These are phyloP conservation scores for Tetracentron sinense DNA, from an alignment of 164 flowering plant genomes.

Conservation along the genomic window DNA sequence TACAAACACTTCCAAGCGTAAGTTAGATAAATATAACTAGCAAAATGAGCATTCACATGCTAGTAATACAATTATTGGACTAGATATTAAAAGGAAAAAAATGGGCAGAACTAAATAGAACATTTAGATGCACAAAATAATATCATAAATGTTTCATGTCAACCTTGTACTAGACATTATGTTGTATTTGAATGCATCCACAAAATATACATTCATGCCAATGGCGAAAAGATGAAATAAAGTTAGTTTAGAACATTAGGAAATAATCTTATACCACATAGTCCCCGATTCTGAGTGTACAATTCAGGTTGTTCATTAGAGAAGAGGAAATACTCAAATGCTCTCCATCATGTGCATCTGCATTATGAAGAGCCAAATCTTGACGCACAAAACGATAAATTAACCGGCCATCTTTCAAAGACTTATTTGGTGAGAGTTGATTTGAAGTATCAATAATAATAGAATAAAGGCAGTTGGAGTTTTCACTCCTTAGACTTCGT, in stretches of 20 bases:
- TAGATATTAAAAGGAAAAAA: no score
- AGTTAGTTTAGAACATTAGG: constrained; percentile 5
- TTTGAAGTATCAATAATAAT: constrained; percentile 65
- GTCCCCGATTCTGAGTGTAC: constrained; percentile 69
- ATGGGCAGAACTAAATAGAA: no score
- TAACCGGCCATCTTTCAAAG: constrained; percentile 42
- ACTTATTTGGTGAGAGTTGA: constrained; percentile 27
- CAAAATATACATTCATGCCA: neutral
- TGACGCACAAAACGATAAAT: constrained; percentile 63
- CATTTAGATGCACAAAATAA: no score
- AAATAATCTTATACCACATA: constrained; percentile 61
- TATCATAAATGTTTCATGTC: no score
- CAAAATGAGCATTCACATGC: no score
- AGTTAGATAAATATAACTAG: no score
- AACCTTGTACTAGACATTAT: no score
- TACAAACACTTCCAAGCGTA: no score
- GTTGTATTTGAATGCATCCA: no score
- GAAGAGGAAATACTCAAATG: constrained; percentile 21
- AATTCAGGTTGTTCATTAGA: constrained; percentile 31
- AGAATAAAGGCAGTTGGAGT: constrained; percentile 42
- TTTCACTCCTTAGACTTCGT: constrained; percentile 28
- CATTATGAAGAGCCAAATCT: constrained; percentile 19
- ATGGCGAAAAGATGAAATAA: neutral
- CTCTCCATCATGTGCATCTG: constrained; percentile 22
- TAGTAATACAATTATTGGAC: no score